Conservation (phyloP, 2,329 filamentous ascomycete species). For the Diaporthe ilicicola region DNA sequence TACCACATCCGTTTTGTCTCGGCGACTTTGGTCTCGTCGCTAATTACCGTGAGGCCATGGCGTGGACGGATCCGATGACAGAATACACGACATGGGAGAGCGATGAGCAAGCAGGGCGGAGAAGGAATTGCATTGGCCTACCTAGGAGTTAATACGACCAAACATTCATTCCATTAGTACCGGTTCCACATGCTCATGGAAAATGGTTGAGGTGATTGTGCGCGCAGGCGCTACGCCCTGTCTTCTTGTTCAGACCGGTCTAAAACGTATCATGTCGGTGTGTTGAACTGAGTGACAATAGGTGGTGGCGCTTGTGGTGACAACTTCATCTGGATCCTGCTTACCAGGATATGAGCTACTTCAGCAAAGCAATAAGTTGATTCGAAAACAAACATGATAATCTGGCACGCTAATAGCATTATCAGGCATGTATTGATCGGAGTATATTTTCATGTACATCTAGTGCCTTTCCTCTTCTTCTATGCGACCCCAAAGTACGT, state of each 20-base stretch:
- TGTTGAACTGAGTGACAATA: neutral
- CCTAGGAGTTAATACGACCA: conserved; percentile 27
- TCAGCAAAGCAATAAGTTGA: too few species aligned
- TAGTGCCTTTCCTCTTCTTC: neutral
- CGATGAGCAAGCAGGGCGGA: neutral
- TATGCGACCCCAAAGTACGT: neutral
- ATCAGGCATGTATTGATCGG: neutral
- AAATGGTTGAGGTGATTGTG: neutral
- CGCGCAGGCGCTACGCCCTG: too few species aligned
- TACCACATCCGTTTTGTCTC: conserved; percentile 29
- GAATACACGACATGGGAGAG: conserved; percentile 1
- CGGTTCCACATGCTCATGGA: neutral
- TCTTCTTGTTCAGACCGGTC: neutral
- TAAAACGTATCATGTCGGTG: neutral
- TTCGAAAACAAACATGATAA: neutral
- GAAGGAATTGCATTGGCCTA: conserved; percentile 12
- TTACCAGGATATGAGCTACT: too few species aligned
- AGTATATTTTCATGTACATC: neutral
- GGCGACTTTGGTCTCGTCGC: conserved; percentile 3
- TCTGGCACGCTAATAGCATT: neutral
- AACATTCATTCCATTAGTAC: conserved; percentile 9
- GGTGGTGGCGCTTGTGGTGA: too few species aligned
- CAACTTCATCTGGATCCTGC: too few species aligned
- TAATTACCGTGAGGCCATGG: neutral
- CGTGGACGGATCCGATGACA: neutral